Evolutionary conservation across 2,329 filamentous ascomycete species (phyloP), one percentile per base, ranked within the genome.

Genomic region (Ciborinia camelliae): DNA sequence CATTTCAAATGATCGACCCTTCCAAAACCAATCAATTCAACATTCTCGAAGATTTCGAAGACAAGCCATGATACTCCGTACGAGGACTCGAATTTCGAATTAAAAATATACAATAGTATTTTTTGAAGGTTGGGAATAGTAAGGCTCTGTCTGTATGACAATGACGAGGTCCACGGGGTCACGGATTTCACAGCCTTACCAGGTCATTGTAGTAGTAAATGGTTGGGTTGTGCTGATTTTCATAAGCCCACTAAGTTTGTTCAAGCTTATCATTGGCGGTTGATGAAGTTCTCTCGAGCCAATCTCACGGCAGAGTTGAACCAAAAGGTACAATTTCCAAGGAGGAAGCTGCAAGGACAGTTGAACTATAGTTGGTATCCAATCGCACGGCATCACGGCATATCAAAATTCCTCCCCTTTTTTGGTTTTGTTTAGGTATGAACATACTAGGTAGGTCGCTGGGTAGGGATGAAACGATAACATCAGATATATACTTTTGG

Each of bases 181-280:
- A 28, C 39, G 45, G 62, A 62, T 43, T 50, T 48, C 61, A 63
- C 70, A 71, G 69, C 70, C 70, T 69, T 71, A 68, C 48, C 53
- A 32, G 28, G 39, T 35, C 39, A 52, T 62, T 54, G 64, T 66
- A 55, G 63, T 61, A 52, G 62, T 58, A 64, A 66, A 68, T 66
- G 64, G 68, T 66, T 70, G 66, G 62, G 41, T 63, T 43, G 23
- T 39, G 53, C 41, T 57, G n/a, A 20, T 18, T 35, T 35, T 28
- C 20, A 35, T 63, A 60, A 43, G 43, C 30, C 20, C 32, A n/a
- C 39, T 20, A 64, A 62, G 62, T 39, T 37, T 30, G 30, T 65
- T 63, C 51, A 41, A 45, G 35, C 9, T 43, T 59, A 26, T 69
- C 45, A 70, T 70, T 71, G 67, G 68, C 37, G 32, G 45, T 23